Evolutionary conservation across 2,329 filamentous ascomycete genomes (phyloP), one percentile per base, ranked within the genome.

Genomic region (Myriosclerotinia scirpicola): DNA sequence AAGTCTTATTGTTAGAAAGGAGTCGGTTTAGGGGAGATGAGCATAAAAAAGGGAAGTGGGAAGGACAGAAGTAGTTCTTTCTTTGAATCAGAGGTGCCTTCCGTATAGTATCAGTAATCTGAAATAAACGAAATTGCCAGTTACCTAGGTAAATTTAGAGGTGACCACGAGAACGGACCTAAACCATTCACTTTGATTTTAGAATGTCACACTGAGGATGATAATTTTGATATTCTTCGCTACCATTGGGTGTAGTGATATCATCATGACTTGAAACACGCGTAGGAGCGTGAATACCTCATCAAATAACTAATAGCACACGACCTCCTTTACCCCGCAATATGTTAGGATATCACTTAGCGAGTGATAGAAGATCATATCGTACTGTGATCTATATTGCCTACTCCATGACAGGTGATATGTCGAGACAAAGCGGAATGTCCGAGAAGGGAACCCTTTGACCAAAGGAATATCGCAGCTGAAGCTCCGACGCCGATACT

Each of bases 21-120:
- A 12, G 38, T 1, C 50, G 2, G 20, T 60, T 20, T 26, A 3
- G 7, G 46, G 3, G n/a, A 50, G 12, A 40, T n/a, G 12, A 7
- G 1, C 11, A 5, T 20, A 17, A 20, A 38, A 50, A 26, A 2
- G 1, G 38, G 20, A 26, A 20, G 1, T 26, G 8, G 20, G n/a
- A 60, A 50, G 44, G 58, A 60, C 44, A 50, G 15, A 50, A 50
- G n/a, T 17, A 12, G 30, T 22, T 50, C 4, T 11, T 60, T 60
- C 50, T 50, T n/a, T 50, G 5, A 60, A 26, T 22, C n/a, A 50
- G 14, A 50, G 1, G 17, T 48, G 2, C 12, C 20, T 60, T 3
- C 14, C 17, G 14, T n/a, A 20, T 12, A 38, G 15, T 26, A 17
- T 38, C 20, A 0, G 7, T 17, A 50, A 38, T 48, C 8, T 26